Percentiles rank a stretch among this genome's conserved stretches.
Conservation (phyloP, 1,284 basidiomycete genomes). For the Pseudomicrostroma phylloplanum region DNA sequence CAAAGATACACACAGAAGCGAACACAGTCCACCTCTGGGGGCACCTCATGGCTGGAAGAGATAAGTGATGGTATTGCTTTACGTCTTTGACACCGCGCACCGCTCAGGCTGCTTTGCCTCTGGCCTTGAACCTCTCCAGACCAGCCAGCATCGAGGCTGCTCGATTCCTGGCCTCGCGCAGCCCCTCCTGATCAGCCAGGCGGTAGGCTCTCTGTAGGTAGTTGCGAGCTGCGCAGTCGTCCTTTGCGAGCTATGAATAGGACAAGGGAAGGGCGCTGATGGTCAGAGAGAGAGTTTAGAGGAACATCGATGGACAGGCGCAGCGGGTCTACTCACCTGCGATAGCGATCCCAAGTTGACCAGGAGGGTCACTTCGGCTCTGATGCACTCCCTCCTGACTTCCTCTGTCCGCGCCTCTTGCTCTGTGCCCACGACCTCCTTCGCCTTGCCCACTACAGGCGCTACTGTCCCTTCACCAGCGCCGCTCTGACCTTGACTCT, state of each 20-base stretch:
- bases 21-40: no score
- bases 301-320: no score
- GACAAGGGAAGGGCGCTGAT: no score
- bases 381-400: slow-evolving; percentile 35
- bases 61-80: no score
- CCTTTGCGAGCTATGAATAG: slow-evolving; percentile 16
- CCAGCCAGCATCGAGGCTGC: background rate
- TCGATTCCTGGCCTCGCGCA: slow-evolving; percentile 7
- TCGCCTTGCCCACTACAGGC: slow-evolving; percentile 8
- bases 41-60: no score
- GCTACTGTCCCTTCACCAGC: background rate
- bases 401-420: slow-evolving; percentile 25
- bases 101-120: no score
- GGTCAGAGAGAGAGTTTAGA: no score
- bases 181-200: slow-evolving; percentile 14
- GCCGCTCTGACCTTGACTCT: background rate
- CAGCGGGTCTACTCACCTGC: slow-evolving; percentile 17
- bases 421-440: slow-evolving; percentile 17
- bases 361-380: slow-evolving; percentile 41
- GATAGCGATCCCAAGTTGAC: slow-evolving; percentile 42
- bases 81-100: no score
- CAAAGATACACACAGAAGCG: no score
- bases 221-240: slow-evolving; percentile 29
- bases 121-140: slow-evolving; percentile 1
- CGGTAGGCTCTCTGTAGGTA: slow-evolving; percentile 32